Evolutionary conservation across 495 filamentous ascomycete genomes (phyloP), one percentile per base, ranked within the genome.

Genomic region (Aspergillus olivimuriae): DNA sequence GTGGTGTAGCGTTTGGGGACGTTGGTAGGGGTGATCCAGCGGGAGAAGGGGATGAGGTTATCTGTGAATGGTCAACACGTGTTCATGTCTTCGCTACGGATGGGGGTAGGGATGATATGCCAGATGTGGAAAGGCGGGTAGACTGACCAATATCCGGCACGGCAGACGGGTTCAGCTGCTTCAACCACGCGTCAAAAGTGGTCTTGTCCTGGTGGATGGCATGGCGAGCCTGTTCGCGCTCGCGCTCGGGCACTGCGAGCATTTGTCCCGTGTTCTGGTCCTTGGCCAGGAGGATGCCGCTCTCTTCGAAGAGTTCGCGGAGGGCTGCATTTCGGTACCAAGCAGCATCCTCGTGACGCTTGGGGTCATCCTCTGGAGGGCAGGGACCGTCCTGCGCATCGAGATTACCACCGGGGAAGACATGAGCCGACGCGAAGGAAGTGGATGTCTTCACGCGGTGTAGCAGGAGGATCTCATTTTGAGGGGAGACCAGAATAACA

Each of bases 331-430:
- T 61, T 9, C 89, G 70, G 52, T 95, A 95, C 5, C 74, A 73
- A 14, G 66, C 56, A 3, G 75, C 75, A 57, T 94, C 88, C 5
- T 72, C 57, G 58, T 94, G 87, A 10, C 80, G 57, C n/a, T 60
- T 58, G 0, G 54, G 48, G 26, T 72, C 66, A 5, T 53, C 55
- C 0, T 69, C 56, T 0, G 60, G 54, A 4, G 80, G 78, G 20
- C 81, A 69, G 0, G 63, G 47, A 6, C 82, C 87, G 45, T 95
- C 88, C 32, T 78, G 76, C 0, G 64, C 40, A 0, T 84, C 84
- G 6, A 94, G 67, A 48, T 92, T 89, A 0, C 92, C 92, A n/a
- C 92, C 92, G 0, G 92, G 92, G 53, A 98, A 98, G 44, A 98
- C 92, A 57, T 97, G 89, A 0, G 90, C 91, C 0, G 86, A 91